These are phyloP conservation scores for Paramecium primaurelia DNA, from an alignment of 73 alveolate genomes.

Conservation along the genomic window DNA sequence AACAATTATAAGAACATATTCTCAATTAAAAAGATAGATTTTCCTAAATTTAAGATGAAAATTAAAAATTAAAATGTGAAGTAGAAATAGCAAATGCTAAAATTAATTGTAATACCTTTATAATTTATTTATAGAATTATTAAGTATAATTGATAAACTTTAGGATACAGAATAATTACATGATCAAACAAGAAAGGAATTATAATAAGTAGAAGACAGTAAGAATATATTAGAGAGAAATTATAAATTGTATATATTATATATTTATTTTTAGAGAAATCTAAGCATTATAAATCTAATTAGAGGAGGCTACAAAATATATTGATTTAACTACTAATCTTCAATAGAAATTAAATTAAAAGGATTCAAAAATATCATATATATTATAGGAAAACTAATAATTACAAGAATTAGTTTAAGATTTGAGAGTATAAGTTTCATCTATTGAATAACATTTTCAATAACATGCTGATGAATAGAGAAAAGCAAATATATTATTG, in stretches of 20 bases:
- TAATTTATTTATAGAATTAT: not conserved
- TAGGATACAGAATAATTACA: not conserved
- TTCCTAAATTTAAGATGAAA: not conserved
- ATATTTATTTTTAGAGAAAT: not conserved
- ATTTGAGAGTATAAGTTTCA: not conserved
- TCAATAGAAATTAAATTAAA: not conserved
- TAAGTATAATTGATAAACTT: not conserved
- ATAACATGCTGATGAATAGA: not conserved
- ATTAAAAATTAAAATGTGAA: not conserved
- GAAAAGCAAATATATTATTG: not conserved
- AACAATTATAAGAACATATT: not conserved
- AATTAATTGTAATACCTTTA: not conserved
- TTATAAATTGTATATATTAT: not conserved
- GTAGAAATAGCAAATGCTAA: not conserved
- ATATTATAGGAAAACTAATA: not conserved
- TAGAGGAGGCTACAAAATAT: conserved; percentile 19
- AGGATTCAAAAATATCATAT: not conserved
- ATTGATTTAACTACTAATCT: not conserved
- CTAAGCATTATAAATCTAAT: not conserved
- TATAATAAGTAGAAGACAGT: not conserved
- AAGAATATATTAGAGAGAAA: not conserved
- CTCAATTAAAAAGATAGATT: not conserved
- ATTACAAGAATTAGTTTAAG: conserved; percentile 13
- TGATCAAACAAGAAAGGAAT: not conserved
- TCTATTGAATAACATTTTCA: not conserved